Evolutionary conservation across 2,329 filamentous ascomycete species (phyloP).

Genomic region (Cryphonectria radicalis): DNA sequence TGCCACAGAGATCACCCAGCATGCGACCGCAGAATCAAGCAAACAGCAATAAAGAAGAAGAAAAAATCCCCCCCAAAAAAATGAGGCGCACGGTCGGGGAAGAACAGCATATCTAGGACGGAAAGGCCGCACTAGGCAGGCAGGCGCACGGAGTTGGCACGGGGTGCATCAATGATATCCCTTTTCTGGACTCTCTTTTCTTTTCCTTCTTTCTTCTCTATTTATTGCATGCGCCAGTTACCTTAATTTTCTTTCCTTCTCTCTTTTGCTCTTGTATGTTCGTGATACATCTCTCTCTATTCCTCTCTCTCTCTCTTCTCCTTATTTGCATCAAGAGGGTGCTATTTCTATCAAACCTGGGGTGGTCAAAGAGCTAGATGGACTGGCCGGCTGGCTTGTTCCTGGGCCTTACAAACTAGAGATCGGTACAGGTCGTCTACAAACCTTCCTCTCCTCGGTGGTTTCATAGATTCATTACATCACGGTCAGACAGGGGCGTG

Average conservation of each 20-base stretch:
- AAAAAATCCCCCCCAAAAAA: no score
- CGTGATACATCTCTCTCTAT: neutral
- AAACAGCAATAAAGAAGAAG: neutral
- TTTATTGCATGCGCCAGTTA: neutral
- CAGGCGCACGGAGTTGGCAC: constrained; percentile 24
- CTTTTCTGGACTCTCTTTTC: constrained; percentile 9
- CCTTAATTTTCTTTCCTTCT: neutral
- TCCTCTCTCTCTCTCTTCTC: neutral
- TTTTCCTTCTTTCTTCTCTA: neutral
- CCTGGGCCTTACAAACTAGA: neutral
- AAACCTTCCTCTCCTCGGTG: neutral
- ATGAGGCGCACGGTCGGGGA: neutral
- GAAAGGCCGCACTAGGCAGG: neutral
- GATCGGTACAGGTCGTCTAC: neutral
- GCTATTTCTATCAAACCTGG: neutral
- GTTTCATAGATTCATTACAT: neutral
- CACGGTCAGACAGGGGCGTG: neutral
- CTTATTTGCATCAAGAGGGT: neutral
- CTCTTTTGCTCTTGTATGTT: neutral
- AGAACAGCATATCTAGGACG: constrained; percentile 5
- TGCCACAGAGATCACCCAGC: neutral
- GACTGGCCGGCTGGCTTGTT: neutral
- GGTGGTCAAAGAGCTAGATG: neutral
- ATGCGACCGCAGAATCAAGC: neutral
- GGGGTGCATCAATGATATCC: constrained; percentile 21